Percentiles rank a stretch among this genome's conserved stretches.
Evolutionary conservation across 352 stramenopile genomes (phyloP).

Genomic region (Nothophytophthora sp.): DNA sequence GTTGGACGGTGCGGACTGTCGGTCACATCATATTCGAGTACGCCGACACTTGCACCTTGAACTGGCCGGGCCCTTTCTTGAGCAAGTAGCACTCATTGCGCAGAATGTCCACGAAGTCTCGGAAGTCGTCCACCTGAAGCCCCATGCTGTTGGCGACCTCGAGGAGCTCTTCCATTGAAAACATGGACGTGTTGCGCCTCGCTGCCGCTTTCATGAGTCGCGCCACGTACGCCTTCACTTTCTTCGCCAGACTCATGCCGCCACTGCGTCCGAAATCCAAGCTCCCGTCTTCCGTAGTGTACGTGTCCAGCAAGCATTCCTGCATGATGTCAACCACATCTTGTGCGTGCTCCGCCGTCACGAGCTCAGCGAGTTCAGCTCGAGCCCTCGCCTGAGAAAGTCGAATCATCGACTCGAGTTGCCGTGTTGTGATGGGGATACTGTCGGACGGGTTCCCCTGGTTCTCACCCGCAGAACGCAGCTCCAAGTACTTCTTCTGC

Average conservation of each 20-base stretch:
- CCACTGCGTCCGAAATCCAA: constrained; percentile 86
- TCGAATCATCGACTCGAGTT: constrained; percentile 95
- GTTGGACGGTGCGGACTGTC: neutral
- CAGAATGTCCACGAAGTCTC: constrained; percentile 85
- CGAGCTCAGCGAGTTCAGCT: constrained; percentile 92
- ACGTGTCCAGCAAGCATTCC: constrained; percentile 91
- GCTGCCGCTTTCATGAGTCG: constrained; percentile 72
- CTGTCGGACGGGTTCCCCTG: constrained; percentile 47
- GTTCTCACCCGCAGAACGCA: constrained; percentile 68
- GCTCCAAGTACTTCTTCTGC: constrained; percentile 90
- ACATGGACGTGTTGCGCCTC: constrained; percentile 57
- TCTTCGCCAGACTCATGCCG: constrained; percentile 67
- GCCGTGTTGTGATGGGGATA: constrained; percentile 94
- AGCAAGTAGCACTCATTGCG: constrained; percentile 86
- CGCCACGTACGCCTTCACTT: constrained; percentile 83
- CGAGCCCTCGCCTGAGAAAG: constrained; percentile 93
- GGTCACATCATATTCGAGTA: constrained; percentile 44
- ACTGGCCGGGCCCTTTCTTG: constrained; percentile 81
- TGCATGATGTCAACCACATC: constrained; percentile 98
- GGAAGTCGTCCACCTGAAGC: constrained; percentile 79
- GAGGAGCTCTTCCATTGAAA: constrained; percentile 77
- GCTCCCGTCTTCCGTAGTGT: constrained; percentile 85
- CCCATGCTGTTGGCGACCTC: constrained; percentile 74
- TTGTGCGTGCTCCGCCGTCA: constrained; percentile 93
- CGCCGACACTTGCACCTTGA: constrained; percentile 72